Evolutionary conservation across 2,329 filamentous ascomycete species (phyloP), one percentile per base, ranked within the genome.

Genomic region (Onygenales sp.): DNA sequence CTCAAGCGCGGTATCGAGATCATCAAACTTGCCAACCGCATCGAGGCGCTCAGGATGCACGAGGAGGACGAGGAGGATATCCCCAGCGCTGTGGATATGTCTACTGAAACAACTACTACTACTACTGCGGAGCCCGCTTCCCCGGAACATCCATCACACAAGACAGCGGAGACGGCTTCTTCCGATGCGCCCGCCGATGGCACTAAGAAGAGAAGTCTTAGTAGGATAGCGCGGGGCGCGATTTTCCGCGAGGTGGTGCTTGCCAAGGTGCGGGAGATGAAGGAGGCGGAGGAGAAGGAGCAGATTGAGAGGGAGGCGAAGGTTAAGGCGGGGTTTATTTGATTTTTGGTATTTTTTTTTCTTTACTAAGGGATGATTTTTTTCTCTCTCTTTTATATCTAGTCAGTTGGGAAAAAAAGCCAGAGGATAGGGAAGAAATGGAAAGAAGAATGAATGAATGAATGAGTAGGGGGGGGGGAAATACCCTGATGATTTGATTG

Each of bases 221-320:
- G 77, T 63, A 80, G 77, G 57, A 68, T 80, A 58, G 82, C 82
- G 36, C 82, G 81, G 62, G 78, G 78, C 47, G 80, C 88, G 57
- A 94, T 97, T 63, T 96, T 97, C 82, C 82, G 88, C 62, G 92
- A 96, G 70, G 88, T 97, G 10, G 92, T 96, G 11, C 76, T 95
- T 54, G 92, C 91, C 59, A 97, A 96, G 76, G 89, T 95, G 45
- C 82, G 86, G 56, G 91, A 95, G 71, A 87, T 88, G 81, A 94
- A 94, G 77, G 86, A 89, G 61, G 81, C 91, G 63, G 86, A 95
- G 66, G 84, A 91, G 66, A 81, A 81, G 34, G 77, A 86, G 61
- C 84, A 85, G 68, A 71, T 81, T 68, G 87, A 72, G 76, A 82
- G 70, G 75, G 84, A 74, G 54, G 76, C 75, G 6, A 60, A 56